Evolutionary conservation across 768 basidiomycete genomes (phyloP), one percentile per base, ranked within the genome.

Genomic region (Tephrocybe sp.): DNA sequence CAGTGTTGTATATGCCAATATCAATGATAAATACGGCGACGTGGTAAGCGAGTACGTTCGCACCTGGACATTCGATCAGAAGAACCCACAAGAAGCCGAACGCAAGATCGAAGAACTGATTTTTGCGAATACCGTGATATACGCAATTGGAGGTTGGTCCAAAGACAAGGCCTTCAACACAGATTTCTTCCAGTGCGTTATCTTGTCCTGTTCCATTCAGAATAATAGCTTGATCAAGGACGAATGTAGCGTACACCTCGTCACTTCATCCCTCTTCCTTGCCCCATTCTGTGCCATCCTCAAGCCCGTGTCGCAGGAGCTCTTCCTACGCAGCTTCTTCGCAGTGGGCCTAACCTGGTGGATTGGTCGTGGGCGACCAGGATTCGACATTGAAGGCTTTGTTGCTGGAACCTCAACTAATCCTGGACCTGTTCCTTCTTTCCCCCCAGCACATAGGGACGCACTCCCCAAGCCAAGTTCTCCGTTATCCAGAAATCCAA

Each of bases 201-300:
- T n/a, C n/a, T n/a, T n/a, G n/a, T n/a, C n/a, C n/a, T n/a, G n/a
- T n/a, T n/a, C n/a, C n/a, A n/a, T n/a, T n/a, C n/a, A n/a, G n/a
- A n/a, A n/a, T n/a, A n/a, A n/a, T n/a, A n/a, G n/a, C n/a, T n/a
- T n/a, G n/a, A n/a, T n/a, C n/a, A n/a, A 50, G 18, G 21, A 1
- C 4, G 23, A 23, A 44, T 14, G 33, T 3, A 88, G 85, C 12
- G 80, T 85, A 68, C 88, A 83, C 56, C 66, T 84, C 1, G 76
- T 88, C 33, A 90, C 87, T 0, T 86, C 85, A 3, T 73, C 80
- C 3, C 59, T 86, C 18, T 86, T 88, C 71, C 60, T 86, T 23
- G 72, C 81, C 0, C 77, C 84, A 1, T 50, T 83, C 37, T 57
- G 76, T 28, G 71, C 71, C 0, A 58, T 58, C 28, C 64, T 81